phyloP scores from a whole-genome alignment of 371 early-diverging fungal species.

The Circinella umbellata region DNA sequence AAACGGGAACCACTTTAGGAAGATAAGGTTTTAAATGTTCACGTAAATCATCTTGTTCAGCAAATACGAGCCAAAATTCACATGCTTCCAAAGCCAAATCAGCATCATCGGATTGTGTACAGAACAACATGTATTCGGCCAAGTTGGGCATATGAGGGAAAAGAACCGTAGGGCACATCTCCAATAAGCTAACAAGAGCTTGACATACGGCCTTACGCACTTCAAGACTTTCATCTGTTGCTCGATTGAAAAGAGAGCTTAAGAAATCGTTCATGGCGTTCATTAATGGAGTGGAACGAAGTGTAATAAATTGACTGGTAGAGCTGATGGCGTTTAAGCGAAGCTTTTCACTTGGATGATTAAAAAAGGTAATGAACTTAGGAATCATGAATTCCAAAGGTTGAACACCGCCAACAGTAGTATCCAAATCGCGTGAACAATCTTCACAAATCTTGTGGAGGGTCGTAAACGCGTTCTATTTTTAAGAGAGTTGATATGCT shows the following conservation, averaged over 20 bases:
- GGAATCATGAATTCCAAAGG: slow-evolving; percentile 87
- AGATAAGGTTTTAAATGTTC: slow-evolving; percentile 83
- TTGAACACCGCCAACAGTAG: slow-evolving; percentile 68
- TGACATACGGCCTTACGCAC: slow-evolving; percentile 94
- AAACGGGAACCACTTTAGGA: slow-evolving; percentile 83
- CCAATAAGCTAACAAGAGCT: slow-evolving; percentile 87
- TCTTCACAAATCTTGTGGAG: slow-evolving; percentile 95
- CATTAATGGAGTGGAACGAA: slow-evolving; percentile 74
- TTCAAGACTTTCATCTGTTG: slow-evolving; percentile 77
- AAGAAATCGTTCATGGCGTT: slow-evolving; percentile 77
- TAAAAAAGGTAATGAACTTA: slow-evolving; percentile 81
- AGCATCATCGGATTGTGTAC: slow-evolving; percentile 82
- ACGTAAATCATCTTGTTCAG: slow-evolving; percentile 84
- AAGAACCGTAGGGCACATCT: slow-evolving; percentile 79
- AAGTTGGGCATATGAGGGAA: slow-evolving; percentile 84
- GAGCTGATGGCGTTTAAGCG: slow-evolving; percentile 80
- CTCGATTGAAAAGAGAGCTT: slow-evolving; percentile 77
- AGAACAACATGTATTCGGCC: slow-evolving; percentile 93
- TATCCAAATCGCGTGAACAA: slow-evolving; percentile 77
- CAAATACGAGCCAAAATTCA: slow-evolving; percentile 97
- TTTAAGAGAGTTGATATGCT: not conserved
- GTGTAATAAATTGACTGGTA: slow-evolving; percentile 80
- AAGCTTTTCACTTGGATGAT: slow-evolving; percentile 71
- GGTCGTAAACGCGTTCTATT: slow-evolving; percentile 85
- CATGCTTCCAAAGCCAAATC: slow-evolving; percentile 93